phyloP scores from a whole-genome alignment of 768 basidiomycete genomes.

The Suillus luteus region DNA sequence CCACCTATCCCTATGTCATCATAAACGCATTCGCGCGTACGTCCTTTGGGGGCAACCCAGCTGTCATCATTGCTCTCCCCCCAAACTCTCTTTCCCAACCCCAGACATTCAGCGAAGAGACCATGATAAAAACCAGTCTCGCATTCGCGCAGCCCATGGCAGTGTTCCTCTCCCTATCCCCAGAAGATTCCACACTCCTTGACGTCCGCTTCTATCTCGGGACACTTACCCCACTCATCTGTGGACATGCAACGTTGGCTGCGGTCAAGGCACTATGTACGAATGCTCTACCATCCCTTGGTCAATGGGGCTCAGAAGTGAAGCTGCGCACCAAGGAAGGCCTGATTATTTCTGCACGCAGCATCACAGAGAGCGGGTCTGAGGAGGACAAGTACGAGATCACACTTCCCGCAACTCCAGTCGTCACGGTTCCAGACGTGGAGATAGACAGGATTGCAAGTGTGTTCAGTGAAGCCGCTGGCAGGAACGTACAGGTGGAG shows the following conservation, averaged over 20 bases:
- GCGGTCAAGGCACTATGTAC: conserved; percentile 41
- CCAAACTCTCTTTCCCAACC: conserved; percentile 9
- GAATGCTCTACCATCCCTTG: conserved; percentile 22
- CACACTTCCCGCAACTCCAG: conserved; percentile 33
- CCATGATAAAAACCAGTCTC: conserved; percentile 33
- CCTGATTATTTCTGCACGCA: conserved; percentile 27
- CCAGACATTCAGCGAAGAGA: conserved; percentile 8
- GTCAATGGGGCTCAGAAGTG: conserved; percentile 26
- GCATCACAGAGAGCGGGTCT: neutral
- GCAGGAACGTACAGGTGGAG: conserved; percentile 35
- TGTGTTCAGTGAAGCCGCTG: conserved; percentile 41
- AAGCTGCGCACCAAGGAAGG: conserved; percentile 33
- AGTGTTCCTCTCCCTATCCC: conserved; percentile 34
- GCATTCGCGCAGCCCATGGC: conserved; percentile 51
- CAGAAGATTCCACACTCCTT: conserved; percentile 27
- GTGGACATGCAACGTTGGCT: conserved; percentile 49
- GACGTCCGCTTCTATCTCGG: conserved; percentile 43
- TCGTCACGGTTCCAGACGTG: conserved; percentile 29
- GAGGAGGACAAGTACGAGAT: conserved; percentile 36
- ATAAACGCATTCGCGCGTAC: conserved; percentile 46
- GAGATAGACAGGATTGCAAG: conserved; percentile 34
- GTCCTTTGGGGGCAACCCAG: conserved; percentile 48
- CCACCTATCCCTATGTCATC: conserved; percentile 33
- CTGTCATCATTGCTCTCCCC: conserved; percentile 38
- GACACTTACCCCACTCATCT: conserved; percentile 36